phyloP scores from a whole-genome alignment of 768 basidiomycete species.

The Tephrocybe sp. region DNA sequence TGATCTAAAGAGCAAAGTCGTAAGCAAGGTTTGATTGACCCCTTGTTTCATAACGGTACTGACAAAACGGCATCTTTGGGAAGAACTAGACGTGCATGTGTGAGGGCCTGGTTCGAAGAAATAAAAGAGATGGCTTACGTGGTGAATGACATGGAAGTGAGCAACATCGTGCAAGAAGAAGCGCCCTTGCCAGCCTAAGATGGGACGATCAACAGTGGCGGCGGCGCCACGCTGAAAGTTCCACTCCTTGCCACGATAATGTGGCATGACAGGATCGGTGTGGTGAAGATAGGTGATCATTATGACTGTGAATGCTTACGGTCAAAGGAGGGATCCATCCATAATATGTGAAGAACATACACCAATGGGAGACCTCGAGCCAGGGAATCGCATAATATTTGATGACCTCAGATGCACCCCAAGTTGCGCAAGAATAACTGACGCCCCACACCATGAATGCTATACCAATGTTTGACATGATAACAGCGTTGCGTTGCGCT shows the following conservation, averaged over 20 bases:
- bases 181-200: slow-evolving; percentile 63
- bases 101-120: not conserved
- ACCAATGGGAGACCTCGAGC: slow-evolving; percentile 57
- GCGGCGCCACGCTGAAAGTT: slow-evolving; percentile 63
- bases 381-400: slow-evolving; percentile 56
- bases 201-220: slow-evolving; percentile 55
- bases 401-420: slow-evolving; percentile 39
- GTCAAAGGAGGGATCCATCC: too few species aligned
- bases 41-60: too few species aligned
- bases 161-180: slow-evolving; percentile 68
- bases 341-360: slow-evolving; percentile 33
- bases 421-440: slow-evolving; percentile 32
- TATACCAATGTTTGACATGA: slow-evolving; percentile 61
- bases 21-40: not conserved
- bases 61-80: slow-evolving; percentile 60
- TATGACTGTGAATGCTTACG: slow-evolving; percentile 32
- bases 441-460: slow-evolving; percentile 44
- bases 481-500: slow-evolving; percentile 49
- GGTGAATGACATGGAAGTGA: slow-evolving; percentile 64
- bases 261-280: slow-evolving; percentile 56
- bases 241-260: slow-evolving; percentile 59
- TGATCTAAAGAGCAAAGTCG: slow-evolving; percentile 35
- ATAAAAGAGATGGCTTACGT: slow-evolving; percentile 33
- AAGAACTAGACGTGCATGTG: slow-evolving; percentile 41
- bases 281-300: slow-evolving; percentile 67